Conservation (phyloP, 139 green algal species). For the Raphidocelis subcapitata region DNA sequence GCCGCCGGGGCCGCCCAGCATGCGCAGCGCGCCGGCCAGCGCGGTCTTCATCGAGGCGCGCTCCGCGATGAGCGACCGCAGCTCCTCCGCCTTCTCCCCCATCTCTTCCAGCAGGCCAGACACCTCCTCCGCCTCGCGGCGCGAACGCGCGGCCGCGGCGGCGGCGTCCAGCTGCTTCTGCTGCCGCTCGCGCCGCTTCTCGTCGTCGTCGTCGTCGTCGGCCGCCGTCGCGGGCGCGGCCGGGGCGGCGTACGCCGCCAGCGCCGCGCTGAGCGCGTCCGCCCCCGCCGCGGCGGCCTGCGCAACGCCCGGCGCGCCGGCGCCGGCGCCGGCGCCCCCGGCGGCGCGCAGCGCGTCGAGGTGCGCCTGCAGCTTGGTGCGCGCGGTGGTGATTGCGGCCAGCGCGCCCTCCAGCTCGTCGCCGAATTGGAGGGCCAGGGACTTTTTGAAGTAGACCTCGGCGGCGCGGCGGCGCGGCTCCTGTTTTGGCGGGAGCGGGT, state of each 20-base stretch:
- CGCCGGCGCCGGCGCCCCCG: slow-evolving; percentile 1
- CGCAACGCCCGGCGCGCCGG: not conserved
- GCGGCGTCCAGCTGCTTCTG: slow-evolving; percentile 5
- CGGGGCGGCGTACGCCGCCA: slow-evolving; percentile 6
- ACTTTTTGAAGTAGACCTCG: slow-evolving; percentile 38
- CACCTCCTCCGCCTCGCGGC: slow-evolving; percentile 28
- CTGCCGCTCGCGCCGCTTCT: not conserved
- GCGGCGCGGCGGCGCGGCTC: slow-evolving; percentile 18
- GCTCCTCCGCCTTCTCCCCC: slow-evolving; percentile 28
- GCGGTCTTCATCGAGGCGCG: slow-evolving; percentile 33
- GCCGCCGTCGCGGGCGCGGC: not conserved
- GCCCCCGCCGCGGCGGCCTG: slow-evolving; percentile 12
- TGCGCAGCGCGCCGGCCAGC: slow-evolving; percentile 9
- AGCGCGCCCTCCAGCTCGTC: slow-evolving; percentile 30
- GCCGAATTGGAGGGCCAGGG: slow-evolving; percentile 24
- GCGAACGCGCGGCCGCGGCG: slow-evolving; percentile 4
- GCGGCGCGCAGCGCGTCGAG: not conserved
- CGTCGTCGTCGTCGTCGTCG: not conserved
- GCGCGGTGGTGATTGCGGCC: not conserved
- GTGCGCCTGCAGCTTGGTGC: slow-evolving; percentile 11
- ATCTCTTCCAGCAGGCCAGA: slow-evolving; percentile 19
- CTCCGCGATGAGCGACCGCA: slow-evolving; percentile 23
- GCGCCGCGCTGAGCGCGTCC: slow-evolving; percentile 8
- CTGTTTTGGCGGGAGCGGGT: too few relatives aligned
- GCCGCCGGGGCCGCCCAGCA: slow-evolving; percentile 5